Evolutionary conservation across 306 rosid species (phyloP).

Genomic region (Medicago ruthenica): DNA sequence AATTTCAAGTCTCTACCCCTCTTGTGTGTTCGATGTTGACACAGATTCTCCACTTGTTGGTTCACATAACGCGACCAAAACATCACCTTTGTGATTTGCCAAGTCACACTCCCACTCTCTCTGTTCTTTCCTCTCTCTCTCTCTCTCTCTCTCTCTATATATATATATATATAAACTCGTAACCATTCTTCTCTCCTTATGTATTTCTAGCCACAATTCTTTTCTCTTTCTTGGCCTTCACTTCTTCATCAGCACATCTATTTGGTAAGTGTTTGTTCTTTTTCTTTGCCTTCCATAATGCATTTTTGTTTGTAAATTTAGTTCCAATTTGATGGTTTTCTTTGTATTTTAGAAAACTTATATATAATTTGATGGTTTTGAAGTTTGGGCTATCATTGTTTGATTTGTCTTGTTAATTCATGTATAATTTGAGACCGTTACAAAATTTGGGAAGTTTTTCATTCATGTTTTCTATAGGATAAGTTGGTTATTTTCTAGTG

Average conservation of each 20-base stretch:
- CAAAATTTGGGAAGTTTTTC: not conserved
- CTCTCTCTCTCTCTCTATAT: too few relatives aligned
- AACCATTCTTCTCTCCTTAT: not conserved
- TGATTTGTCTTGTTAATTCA: not conserved
- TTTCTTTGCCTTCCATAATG: conserved; percentile 1
- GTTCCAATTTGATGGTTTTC: not conserved
- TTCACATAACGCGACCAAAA: conserved; percentile 1
- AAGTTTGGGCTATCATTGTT: not conserved
- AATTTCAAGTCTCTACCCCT: not conserved
- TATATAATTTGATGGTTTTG: conserved; percentile 1
- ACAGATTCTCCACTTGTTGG: conserved; percentile 68
- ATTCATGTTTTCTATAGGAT: not conserved
- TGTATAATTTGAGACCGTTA: conserved; percentile 20
- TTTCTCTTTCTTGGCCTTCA: conserved; percentile 15
- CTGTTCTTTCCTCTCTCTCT: not conserved
- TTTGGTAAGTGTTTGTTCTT: conserved; percentile 11
- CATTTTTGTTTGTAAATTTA: not conserved
- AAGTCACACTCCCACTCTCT: conserved; percentile 35
- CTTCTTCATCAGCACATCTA: conserved; percentile 24
- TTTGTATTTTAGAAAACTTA: too few relatives aligned
- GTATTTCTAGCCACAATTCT: not conserved
- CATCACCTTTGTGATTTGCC: conserved; percentile 40
- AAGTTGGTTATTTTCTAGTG: not conserved
- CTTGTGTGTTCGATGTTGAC: conserved; percentile 22
- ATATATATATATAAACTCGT: conserved; percentile 16